phyloP scores from a whole-genome alignment of 2,329 filamentous ascomycete genomes.

The Verticillium tricorpus region DNA sequence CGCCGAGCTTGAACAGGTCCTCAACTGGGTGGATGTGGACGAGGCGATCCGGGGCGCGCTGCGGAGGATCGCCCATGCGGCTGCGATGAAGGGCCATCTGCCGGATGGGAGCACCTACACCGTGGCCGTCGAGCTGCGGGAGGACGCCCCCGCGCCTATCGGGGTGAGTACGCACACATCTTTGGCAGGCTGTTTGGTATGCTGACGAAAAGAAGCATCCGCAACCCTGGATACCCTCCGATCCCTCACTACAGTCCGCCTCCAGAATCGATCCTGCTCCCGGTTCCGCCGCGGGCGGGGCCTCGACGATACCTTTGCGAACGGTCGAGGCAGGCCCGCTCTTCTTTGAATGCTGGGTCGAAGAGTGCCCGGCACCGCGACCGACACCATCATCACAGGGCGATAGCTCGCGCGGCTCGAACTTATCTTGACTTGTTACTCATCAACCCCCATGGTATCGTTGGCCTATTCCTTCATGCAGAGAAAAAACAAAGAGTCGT shows the following conservation, averaged over 20 bases:
- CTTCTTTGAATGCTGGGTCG: conserved; percentile 62
- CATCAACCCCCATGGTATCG: not conserved
- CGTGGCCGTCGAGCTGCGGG: conserved; percentile 67
- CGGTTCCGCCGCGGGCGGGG: conserved; percentile 26
- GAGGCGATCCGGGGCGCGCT: conserved; percentile 69
- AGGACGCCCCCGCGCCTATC: conserved; percentile 54
- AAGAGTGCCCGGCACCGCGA: conserved; percentile 45
- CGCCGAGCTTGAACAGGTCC: conserved; percentile 16
- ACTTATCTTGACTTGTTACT: not conserved
- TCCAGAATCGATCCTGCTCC: conserved; percentile 23
- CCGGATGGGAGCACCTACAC: conserved; percentile 69
- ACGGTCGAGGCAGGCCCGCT: conserved; percentile 54
- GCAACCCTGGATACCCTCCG: conserved; percentile 56
- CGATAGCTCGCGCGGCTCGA: not conserved
- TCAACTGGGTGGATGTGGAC: conserved; percentile 59
- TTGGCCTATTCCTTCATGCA: not conserved
- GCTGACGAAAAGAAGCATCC: conserved; percentile 39
- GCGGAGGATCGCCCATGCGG: conserved; percentile 55
- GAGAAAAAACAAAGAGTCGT: not conserved
- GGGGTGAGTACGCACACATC: conserved; percentile 37
- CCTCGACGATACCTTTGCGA: conserved; percentile 44
- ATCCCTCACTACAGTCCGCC: conserved; percentile 39
- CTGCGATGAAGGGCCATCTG: conserved; percentile 50
- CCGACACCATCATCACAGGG: not conserved
- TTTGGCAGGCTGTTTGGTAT: not conserved